Base-by-base conservation (phyloP, 2,329 filamentous ascomycete genomes). In the Colletotrichum gloeosporioides region DNA sequence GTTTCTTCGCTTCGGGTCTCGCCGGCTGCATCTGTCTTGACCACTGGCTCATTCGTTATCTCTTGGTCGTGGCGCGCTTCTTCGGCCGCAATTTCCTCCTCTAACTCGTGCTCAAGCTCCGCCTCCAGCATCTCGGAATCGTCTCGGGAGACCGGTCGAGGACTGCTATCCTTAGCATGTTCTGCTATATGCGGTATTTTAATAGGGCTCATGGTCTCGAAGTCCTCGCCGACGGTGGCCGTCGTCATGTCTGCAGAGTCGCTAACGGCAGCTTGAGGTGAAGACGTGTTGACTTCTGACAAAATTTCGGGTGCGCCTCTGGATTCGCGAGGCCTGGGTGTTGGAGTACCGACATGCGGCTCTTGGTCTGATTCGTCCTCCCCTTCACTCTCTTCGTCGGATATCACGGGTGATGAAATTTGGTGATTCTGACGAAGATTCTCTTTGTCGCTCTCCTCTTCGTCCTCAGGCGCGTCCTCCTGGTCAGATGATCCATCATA, bases 191-290 rank as follows among this genome's bases (percentile, higher is more conserved):
- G 77, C n/a, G 71, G 64, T 27, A 69, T 25, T 34, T 49, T 57
- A 32, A 78, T 62, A 8, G 77, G 77, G n/a, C 77, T 78, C 75
- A 78, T 77, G 0, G 68, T 75, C n/a, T 78, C 77, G 4, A 78
- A 31, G 16, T 71, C 75, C 8, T 76, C 61, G 32, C 53, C 69
- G 15, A 76, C 27, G 16, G 64, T 61, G 6, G 27, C 32, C 25
- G 64, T 59, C 2, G 74, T 76, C 34, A 76, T 39, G 4, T 69
- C 64, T 27, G 22, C 61, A 64, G 32, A 31, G 27, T 44, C 7
- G 29, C 22, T 31, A 15, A 22, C 25, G 5, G 44, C 22, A 16
- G 25, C 36, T 34, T 16, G 16, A 4, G 34, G 64, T n/a, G 55
- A 61, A 27, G 53, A 27, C 7, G 16, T 25, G 16, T 62, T 13